These are phyloP conservation scores for Leptographium radiaticola DNA, from an alignment of 2,329 filamentous ascomycete genomes.

Conservation along the genomic window DNA sequence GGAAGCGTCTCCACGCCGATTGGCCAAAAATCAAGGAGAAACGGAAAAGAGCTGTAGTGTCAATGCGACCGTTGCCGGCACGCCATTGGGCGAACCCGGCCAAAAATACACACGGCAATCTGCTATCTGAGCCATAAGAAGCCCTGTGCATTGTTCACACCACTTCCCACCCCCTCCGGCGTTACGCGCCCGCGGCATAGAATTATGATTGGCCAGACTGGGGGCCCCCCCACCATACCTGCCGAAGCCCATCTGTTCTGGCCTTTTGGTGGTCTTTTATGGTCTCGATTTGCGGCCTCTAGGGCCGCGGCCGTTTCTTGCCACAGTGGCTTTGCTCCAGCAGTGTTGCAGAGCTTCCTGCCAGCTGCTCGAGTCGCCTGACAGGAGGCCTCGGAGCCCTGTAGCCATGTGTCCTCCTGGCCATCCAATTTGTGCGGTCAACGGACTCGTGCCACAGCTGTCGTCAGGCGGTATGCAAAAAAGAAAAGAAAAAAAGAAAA, in stretches of 20 bases:
- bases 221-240: background rate
- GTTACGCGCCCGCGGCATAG: background rate
- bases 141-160: background rate
- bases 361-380: background rate
- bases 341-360: background rate
- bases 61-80: constrained; percentile 10
- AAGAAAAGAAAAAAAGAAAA: background rate
- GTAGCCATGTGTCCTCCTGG: background rate
- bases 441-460: too few relatives aligned
- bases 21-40: constrained; percentile 14
- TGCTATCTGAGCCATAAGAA: background rate
- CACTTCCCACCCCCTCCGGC: background rate
- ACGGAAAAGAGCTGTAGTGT: constrained; percentile 12
- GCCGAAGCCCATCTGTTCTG: background rate
- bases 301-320: background rate
- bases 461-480: background rate
- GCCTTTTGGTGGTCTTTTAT: too few relatives aligned
- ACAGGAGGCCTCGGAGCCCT: background rate
- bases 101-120: background rate
- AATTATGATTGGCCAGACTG: background rate
- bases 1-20: constrained; percentile 8
- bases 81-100: constrained; percentile 14
- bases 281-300: too few relatives aligned
- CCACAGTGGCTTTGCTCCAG: background rate
- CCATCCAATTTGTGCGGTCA: background rate